phyloP scores from a whole-genome alignment of 2,329 filamentous ascomycete genomes.

The Talaromyces sp. region DNA sequence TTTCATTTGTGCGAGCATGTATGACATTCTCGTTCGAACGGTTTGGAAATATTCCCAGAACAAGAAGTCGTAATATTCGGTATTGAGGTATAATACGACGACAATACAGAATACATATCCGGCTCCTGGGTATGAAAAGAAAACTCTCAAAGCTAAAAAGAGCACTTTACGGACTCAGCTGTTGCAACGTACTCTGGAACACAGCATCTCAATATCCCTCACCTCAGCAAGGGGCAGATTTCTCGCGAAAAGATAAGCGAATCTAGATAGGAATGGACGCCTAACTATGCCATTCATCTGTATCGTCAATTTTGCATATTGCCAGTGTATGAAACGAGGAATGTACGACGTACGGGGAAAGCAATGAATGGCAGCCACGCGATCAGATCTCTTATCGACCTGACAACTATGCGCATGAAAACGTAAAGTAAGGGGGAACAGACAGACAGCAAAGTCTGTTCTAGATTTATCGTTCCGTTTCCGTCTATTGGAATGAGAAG shows the following conservation, averaged over 20 bases:
- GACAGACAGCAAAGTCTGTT: background rate
- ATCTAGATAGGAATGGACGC: background rate
- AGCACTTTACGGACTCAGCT: no score
- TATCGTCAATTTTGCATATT: background rate
- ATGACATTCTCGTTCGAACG: background rate
- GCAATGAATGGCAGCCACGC: constrained; percentile 11
- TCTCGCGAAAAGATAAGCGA: background rate
- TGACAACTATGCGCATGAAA: background rate
- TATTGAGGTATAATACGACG: background rate
- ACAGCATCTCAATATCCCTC: background rate
- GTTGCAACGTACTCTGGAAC: background rate
- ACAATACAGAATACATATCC: background rate
- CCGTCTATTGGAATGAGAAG: background rate
- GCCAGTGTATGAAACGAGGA: background rate
- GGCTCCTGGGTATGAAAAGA: background rate
- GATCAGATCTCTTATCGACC: constrained; percentile 4
- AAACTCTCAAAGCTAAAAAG: background rate
- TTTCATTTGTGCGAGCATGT: background rate
- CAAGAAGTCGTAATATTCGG: background rate
- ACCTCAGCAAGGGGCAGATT: background rate
- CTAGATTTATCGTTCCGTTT: background rate
- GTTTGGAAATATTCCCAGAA: background rate
- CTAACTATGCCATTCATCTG: background rate
- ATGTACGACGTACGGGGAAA: background rate
- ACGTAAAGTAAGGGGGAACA: background rate